phyloP scores from a whole-genome alignment of 139 green algal species.

The Picochlorum sp. region DNA sequence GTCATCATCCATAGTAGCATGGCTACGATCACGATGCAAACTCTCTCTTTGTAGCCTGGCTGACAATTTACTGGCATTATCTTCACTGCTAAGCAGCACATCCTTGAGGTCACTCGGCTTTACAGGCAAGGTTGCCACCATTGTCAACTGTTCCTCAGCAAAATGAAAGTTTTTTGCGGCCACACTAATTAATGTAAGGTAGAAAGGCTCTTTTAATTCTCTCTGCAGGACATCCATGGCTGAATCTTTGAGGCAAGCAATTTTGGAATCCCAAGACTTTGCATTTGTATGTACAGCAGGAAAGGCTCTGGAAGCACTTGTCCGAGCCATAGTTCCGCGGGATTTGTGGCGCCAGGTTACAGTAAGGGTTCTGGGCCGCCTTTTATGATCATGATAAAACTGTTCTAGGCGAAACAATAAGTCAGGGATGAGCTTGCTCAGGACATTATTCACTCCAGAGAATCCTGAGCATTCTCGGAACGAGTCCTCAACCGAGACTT shows the following conservation, averaged over 20 bases:
- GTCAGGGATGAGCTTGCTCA: conserved; percentile 55
- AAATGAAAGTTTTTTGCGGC: conserved; percentile 22
- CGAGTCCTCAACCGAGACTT: conserved; percentile 66
- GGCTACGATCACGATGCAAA: too few species aligned
- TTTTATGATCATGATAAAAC: conserved; percentile 30
- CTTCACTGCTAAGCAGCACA: too few species aligned
- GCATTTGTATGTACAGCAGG: neutral
- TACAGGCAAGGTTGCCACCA: too few species aligned
- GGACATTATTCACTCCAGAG: conserved; percentile 17
- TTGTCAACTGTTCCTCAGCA: too few species aligned
- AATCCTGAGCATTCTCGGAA: conserved; percentile 42
- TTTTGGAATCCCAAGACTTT: neutral
- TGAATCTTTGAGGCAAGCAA: neutral
- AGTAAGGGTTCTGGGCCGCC: conserved; percentile 32
- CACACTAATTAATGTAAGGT: conserved; percentile 62
- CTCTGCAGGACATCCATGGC: conserved; percentile 19
- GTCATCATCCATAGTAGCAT: too few species aligned
- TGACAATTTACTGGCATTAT: too few species aligned
- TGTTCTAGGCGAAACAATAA: conserved; percentile 48
- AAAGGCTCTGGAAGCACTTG: conserved; percentile 37
- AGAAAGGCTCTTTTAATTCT: conserved; percentile 32
- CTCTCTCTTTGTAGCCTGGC: too few species aligned
- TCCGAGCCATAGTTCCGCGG: conserved; percentile 31
- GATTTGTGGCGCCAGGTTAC: conserved; percentile 55
- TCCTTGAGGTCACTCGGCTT: too few species aligned